A percentile compares a stretch with the other conserved stretches of the same genome.
phyloP scores from a whole-genome alignment of 2,329 filamentous ascomycete genomes.

The Grosmannia huntii region DNA sequence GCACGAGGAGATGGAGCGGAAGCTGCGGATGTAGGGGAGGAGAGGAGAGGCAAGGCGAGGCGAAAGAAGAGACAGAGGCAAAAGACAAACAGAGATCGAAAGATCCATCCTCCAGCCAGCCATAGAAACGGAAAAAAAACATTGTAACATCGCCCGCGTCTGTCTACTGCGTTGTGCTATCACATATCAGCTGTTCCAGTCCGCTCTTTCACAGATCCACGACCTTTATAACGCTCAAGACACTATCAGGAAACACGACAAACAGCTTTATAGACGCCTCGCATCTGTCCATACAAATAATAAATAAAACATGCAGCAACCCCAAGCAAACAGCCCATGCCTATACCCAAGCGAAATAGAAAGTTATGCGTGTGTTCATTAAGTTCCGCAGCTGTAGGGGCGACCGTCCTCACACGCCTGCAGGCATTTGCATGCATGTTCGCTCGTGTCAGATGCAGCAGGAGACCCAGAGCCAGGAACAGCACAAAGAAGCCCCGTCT shows the following conservation, averaged over 20 bases:
- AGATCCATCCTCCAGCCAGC: no score
- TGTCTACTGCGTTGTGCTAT: no score
- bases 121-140: not conserved
- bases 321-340: not conserved
- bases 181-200: no score
- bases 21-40: constrained; percentile 58
- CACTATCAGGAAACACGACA: no score
- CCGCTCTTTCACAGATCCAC: no score
- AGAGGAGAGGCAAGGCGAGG: not conserved
- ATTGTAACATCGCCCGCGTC: not conserved
- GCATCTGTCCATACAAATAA: not conserved
- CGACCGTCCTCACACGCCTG: not conserved
- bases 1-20: constrained; percentile 89
- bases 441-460: not conserved
- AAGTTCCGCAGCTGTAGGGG: not conserved
- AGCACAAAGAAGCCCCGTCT: not conserved
- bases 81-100: no score
- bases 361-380: not conserved
- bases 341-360: not conserved
- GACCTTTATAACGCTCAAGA: no score
- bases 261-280: not conserved
- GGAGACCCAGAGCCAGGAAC: not conserved
- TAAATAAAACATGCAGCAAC: not conserved
- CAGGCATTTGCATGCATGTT: not conserved
- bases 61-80: not conserved